Conservation (phyloP, 2,329 filamentous ascomycete species). For the Penicillium carneum region DNA sequence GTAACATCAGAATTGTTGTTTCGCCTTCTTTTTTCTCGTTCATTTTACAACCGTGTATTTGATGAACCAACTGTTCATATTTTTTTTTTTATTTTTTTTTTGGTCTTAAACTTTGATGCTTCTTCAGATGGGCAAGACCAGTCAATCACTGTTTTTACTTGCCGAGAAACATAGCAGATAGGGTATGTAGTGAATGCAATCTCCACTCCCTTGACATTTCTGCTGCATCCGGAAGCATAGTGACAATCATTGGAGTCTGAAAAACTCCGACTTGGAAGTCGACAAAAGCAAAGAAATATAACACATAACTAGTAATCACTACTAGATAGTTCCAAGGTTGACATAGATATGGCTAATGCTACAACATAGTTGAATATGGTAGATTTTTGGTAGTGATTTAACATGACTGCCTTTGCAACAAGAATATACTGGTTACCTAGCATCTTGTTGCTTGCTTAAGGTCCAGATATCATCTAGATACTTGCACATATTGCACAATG, state of each 20-base stretch:
- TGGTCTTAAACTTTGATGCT: constrained; percentile 10
- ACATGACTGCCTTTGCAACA: background rate
- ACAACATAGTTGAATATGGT: background rate
- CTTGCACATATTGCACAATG: background rate
- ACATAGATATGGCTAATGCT: too few relatives aligned
- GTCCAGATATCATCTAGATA: background rate
- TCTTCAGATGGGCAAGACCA: constrained; percentile 9
- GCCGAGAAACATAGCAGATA: constrained; percentile 5
- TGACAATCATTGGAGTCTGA: background rate
- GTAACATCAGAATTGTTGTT: background rate
- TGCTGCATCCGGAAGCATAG: background rate
- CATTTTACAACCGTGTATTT: constrained; percentile 23
- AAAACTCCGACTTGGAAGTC: background rate
- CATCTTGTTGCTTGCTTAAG: background rate
- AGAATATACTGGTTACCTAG: background rate
- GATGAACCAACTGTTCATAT: constrained; percentile 18
- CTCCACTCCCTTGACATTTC: constrained; percentile 28
- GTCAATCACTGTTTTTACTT: constrained; percentile 5
- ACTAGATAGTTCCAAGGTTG: too few relatives aligned
- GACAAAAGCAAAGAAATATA: background rate
- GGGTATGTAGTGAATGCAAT: constrained; percentile 22
- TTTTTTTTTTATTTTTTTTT: constrained; percentile 9
- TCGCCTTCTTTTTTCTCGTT: background rate
- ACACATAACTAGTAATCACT: background rate
- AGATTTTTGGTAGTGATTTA: background rate